Evolutionary conservation across 805 yeast genomes (phyloP), one percentile per base, ranked within the genome.

Genomic region (Candida taoyuanica): DNA sequence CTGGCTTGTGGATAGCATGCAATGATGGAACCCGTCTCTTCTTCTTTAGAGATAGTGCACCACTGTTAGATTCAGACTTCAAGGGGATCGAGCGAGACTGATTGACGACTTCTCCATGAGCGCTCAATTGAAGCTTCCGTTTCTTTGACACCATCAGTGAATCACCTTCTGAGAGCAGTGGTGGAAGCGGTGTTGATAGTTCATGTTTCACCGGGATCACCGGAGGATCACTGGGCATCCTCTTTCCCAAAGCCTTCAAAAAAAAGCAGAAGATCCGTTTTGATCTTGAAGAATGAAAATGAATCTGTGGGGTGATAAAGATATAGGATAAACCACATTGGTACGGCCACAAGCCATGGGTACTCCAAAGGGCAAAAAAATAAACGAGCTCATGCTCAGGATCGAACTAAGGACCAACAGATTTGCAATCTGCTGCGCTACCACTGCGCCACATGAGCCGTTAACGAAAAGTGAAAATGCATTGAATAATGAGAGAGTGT

Each of bases 341-440:
- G 25, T 21, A 21, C 11, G 25, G 25, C 11, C 25, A 21, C 7
- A 7, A 21, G 12, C 7, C 7, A 21, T 8, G 7, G 25, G 25
- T 12, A 15, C 7, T 12, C 8, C 14, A 28, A 12, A 12, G 20
- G 13, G 24, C 17, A 33, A 14, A 17, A 17, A 25, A 30, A 36
- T 28, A 32, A 17, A 19, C 31, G 29, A 37, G 40, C 40, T 37
- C 33, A 37, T 15, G 26, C 34, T 28, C 94, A 81, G 95, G 79
- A 63, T 85, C 80, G 95, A 85, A 85, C 95, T 81, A 78, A 81
- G 88, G 93, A 85, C 95, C 94, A 83, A 80, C 85, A 83, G 95
- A 85, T 84, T 85, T 85, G 95, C 94, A 85, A 85, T 85, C 95
- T 81, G 86, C 88, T 83, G 93, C 94, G 89, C 91, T 85, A 84